Evolutionary conservation across 345 rosid genomes (phyloP), one percentile per base, ranked within the genome.

Genomic region (Aquilaria sinensis): DNA sequence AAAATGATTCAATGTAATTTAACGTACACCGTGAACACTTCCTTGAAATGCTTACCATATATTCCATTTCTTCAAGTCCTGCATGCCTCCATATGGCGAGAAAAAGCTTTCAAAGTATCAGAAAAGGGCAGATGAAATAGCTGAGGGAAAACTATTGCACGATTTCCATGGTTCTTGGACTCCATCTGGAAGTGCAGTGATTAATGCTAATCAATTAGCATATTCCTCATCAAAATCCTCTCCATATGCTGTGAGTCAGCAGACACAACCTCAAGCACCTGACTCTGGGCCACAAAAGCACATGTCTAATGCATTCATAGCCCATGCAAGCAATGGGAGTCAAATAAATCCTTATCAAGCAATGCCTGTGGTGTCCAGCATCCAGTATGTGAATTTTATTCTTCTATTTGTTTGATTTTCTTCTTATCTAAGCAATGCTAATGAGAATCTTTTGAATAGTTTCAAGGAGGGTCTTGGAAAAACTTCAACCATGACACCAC

Each of bases 401-500:
- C 73, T 66, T 57, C 88, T 76, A 57, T 53, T 75, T 55, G 51
- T 77, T 59, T 78, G 75, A 76, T 75, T 88, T 72, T 77, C 83
- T 57, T 74, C 70, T 76, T 76, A 83, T 49, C 67, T 59, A 70
- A 75, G 81, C 65, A 80, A 82, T 23, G 75, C 71, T 46, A 74
- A 76, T 68, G 68, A 74, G 30, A 55, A 71, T 69, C 57, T 74
- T 9, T 62, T 67, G 47, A 83, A 74, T 64, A 79, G 75, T 73
- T 75, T 72, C 31, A 62, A 66, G 29, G 74, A 79, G 62, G 65
- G 77, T 68, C 61, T 75, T 60, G 74, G 60, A 51, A 81, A 80
- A 56, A 67, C 81, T 77, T 83, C 74, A 74, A 80, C 75, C 31
- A 90, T 94, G 99, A 91, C 96, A 11, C 97, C 99, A 15, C 92